A percentile compares a stretch with the other conserved stretches of the same genome.
These are phyloP conservation scores for Aspergillus transmontanensis DNA, from an alignment of 2,329 filamentous ascomycete species.

Conservation along the genomic window DNA sequence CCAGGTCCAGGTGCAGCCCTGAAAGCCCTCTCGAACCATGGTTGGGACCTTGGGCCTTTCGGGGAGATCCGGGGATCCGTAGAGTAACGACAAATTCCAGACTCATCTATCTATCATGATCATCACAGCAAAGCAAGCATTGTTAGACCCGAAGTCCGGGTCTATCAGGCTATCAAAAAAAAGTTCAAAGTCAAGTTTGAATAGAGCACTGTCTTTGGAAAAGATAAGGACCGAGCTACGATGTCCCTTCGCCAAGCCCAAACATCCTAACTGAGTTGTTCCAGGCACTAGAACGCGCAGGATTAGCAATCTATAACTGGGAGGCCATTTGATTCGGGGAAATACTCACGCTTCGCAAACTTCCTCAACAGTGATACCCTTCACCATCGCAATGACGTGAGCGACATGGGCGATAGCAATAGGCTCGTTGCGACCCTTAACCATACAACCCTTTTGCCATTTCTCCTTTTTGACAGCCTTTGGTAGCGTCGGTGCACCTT, in stretches of 20 bases:
- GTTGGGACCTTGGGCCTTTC: neutral
- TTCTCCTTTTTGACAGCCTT: constrained; percentile 95
- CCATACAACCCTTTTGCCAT: constrained; percentile 82
- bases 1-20: neutral
- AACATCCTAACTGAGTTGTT: constrained; percentile 80
- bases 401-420: constrained; percentile 84
- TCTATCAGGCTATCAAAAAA: constrained; percentile 2
- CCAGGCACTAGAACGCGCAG: constrained; percentile 61
- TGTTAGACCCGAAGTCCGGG: neutral
- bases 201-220: neutral
- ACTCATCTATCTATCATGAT: constrained; percentile 3
- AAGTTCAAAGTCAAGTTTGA: neutral
- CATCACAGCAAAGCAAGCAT: neutral
- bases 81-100: constrained; percentile 3
- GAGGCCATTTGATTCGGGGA: neutral
- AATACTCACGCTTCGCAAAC: constrained; percentile 73
- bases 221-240: constrained; percentile 5
- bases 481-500: constrained; percentile 70
- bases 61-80: constrained; percentile 1
- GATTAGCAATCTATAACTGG: constrained; percentile 25
- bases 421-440: constrained; percentile 94
- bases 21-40: neutral
- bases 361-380: constrained; percentile 75
- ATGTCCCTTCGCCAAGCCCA: constrained; percentile 59
- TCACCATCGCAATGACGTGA: constrained; percentile 84